phyloP scores from a whole-genome alignment of 805 yeast genomes.

The Tetrapisispora nanseiensis region DNA sequence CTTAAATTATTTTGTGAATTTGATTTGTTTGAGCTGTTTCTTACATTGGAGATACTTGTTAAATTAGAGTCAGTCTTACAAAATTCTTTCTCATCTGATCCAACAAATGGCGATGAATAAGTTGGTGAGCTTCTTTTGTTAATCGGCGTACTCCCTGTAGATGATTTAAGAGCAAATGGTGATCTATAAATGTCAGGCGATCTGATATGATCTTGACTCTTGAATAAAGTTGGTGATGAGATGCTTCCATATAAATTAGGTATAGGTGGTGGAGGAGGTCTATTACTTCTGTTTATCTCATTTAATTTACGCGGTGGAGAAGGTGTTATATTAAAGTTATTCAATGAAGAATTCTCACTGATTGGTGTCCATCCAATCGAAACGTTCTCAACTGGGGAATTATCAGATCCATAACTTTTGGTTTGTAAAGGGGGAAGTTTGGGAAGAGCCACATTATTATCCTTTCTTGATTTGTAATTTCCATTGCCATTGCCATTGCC shows the following conservation, averaged over 20 bases:
- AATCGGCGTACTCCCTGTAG: not conserved
- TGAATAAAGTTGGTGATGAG: constrained; percentile 4
- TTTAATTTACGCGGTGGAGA: not conserved
- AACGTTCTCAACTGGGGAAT: constrained; percentile 5
- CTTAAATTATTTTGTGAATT: not conserved
- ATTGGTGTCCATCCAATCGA: constrained; percentile 21
- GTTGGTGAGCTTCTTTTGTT: not conserved
- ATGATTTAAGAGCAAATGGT: constrained; percentile 12
- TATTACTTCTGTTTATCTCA: constrained; percentile 6
- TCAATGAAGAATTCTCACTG: constrained; percentile 2
- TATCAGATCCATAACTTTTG: constrained; percentile 9
- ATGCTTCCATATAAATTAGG: constrained; percentile 5
- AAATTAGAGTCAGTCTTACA: not conserved
- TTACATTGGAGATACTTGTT: not conserved
- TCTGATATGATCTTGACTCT: not conserved
- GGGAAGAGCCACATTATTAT: constrained; percentile 11
- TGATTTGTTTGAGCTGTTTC: not conserved
- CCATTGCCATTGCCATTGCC: not conserved
- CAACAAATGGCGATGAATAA: constrained; percentile 9
- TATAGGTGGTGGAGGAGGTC: constrained; percentile 22
- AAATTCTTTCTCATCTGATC: not conserved
- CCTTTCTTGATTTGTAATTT: too few species aligned
- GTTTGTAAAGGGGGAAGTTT: constrained; percentile 25
- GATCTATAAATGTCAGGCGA: constrained; percentile 6
- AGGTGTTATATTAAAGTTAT: not conserved